phyloP scores from a whole-genome alignment of 225 moss, liverwort and hornwort species.

The Climacium dendroides region DNA sequence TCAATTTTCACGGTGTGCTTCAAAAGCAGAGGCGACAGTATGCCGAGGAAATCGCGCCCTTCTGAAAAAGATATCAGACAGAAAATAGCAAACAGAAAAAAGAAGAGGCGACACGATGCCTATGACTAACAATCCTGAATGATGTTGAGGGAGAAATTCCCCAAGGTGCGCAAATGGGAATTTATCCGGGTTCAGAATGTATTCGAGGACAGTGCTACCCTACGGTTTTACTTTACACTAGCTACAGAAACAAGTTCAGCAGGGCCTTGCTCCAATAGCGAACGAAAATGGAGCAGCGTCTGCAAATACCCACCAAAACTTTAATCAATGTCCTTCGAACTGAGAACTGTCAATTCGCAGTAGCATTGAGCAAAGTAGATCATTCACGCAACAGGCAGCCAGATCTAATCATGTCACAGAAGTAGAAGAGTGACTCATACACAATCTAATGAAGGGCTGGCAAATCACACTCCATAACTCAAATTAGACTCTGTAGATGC shows the following conservation, averaged over 20 bases:
- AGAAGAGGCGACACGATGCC: not conserved
- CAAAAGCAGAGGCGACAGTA: not conserved
- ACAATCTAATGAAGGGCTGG: not conserved
- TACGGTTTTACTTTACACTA: not conserved
- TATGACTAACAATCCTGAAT: not conserved
- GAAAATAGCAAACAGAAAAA: not conserved
- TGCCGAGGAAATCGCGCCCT: not conserved
- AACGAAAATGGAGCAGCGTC: constrained; percentile 28
- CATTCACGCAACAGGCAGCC: not conserved
- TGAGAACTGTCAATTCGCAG: not conserved
- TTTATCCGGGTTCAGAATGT: not conserved
- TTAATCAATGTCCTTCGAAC: not conserved
- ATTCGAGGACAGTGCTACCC: not conserved
- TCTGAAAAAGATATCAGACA: not conserved
- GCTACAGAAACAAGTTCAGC: constrained; percentile 2
- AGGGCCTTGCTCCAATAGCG: constrained; percentile 8
- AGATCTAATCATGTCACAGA: not conserved
- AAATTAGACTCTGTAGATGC: not conserved
- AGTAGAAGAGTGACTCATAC: not conserved
- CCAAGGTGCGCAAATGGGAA: not conserved
- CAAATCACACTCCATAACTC: not conserved
- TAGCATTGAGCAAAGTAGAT: not conserved
- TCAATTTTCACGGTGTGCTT: not conserved
- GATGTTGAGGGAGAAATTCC: not conserved
- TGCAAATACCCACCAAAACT: constrained; percentile 2